Base-by-base conservation (phyloP, 2,329 filamentous ascomycete genomes). In the Ambrosiella beaveri region DNA sequence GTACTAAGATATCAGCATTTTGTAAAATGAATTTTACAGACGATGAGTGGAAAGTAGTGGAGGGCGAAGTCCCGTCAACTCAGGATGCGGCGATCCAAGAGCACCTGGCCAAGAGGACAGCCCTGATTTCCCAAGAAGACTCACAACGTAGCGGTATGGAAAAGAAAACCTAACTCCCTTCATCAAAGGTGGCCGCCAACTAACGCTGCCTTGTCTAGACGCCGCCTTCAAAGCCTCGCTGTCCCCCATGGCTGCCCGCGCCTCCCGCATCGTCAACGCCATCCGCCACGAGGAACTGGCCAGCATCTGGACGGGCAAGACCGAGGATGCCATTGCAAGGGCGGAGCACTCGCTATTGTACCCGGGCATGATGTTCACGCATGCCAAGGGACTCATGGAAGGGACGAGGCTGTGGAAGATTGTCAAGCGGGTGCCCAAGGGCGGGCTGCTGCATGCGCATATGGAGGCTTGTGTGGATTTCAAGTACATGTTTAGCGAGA, bases 331-430 rank as follows among this genome's bases (percentile, higher is more conserved):
- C 50, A 72, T 88, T 2, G 82, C 84, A 2, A 77, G 79, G 62
- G 71, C 80, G 58, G 73, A 70, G n/a, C 68, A 81, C 64, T 77
- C 80, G 61, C 80, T 81, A 63, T 73, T 91, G 55, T 88, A 86
- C 66, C 88, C 88, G 0, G 90, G 90, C 9, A 95, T 95, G 85
- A 93, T 95, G 86, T 96, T 95, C 70, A 83, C 80, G 40, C 76
- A 91, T 40, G 88, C 88, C 64, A 91, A 89, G 69, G 79, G 82
- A n/a, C 80, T 81, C 41, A 94, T 95, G 81, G 88, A 95, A 70
- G 75, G 76, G 64, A 95, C 88, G 12, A 82, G 82, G 65, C 75
- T 96, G 27, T 97, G 88, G 88, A 77, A 81, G 63, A 93, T 96
- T 64, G 78, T 95, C 13, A 79, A 83, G 60, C 78, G 74, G 62